These are phyloP conservation scores for Tieghemiomyces parasiticus DNA, from an alignment of 192 early-diverging fungal genomes.

Conservation along the genomic window DNA sequence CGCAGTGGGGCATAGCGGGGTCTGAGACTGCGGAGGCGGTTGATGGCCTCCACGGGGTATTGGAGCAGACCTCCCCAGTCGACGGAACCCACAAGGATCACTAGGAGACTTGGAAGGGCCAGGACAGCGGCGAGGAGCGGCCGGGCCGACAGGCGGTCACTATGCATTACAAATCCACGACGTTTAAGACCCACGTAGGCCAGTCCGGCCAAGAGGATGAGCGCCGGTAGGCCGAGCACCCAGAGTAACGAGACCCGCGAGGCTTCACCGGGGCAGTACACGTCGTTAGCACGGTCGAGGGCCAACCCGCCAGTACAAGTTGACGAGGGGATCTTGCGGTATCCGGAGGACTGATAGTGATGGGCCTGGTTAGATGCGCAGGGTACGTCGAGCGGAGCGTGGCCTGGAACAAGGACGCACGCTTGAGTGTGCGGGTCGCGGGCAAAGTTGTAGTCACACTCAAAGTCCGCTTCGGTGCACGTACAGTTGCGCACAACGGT, in stretches of 20 bases:
- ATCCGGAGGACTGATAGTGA: constrained; percentile 65
- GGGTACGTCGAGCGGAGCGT: constrained; percentile 32
- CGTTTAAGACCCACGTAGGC: neutral
- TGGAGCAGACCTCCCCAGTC: neutral
- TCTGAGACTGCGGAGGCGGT: neutral
- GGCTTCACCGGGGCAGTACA: constrained; percentile 50
- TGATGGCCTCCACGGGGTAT: neutral
- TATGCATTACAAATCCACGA: too few species aligned
- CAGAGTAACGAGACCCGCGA: constrained; percentile 22
- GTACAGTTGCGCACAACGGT: constrained; percentile 43
- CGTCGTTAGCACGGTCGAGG: constrained; percentile 33
- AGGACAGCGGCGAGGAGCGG: neutral
- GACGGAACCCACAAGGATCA: neutral
- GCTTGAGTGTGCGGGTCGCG: constrained; percentile 34
- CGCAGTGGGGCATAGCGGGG: neutral
- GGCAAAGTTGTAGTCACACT: constrained; percentile 82
- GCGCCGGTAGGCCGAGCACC: constrained; percentile 20
- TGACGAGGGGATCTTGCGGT: constrained; percentile 77
- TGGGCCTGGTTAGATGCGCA: constrained; percentile 39
- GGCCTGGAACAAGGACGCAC: constrained; percentile 48
- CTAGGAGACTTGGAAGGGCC: neutral
- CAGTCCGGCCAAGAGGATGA: constrained; percentile 12
- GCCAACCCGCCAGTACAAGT: constrained; percentile 63
- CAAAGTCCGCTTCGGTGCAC: constrained; percentile 68
- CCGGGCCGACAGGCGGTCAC: too few species aligned